Evolutionary conservation across 2,329 filamentous ascomycete species (phyloP), one percentile per base, ranked within the genome.

Genomic region (Cordyceps javanica): DNA sequence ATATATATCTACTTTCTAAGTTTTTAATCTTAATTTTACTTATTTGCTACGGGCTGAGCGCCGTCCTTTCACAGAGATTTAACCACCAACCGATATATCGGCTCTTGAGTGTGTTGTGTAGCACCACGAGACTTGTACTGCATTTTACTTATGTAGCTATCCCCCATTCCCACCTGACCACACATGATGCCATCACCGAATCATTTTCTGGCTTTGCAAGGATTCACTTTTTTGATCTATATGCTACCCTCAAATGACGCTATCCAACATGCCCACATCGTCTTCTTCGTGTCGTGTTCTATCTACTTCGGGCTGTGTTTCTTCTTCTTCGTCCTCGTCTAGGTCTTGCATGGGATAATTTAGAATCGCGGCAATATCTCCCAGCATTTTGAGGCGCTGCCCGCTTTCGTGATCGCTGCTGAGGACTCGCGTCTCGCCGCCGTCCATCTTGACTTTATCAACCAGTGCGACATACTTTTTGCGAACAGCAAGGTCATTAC

Each of bases 321-420:
- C 73, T 6, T 77, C 76, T 8, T 75, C 76, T 3, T 76, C 85
- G 2, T 88, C 85, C 34, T 92, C 87, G 61, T 96, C 90, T 45
- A 95, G 76, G 63, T 95, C 91, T 19, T 83, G 75, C 38, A 97
- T 80, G 0, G 94, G 92, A 69, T 92, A 99, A 13, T 93, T 97
- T 62, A 97, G 75, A 28, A 97, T 88, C 1, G 91, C 91, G 16
- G 93, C 94, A 61, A 99, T 88, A 19, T 91, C 89, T 1, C 94
- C 92, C 60, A 97, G 71, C 13, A 86, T 88, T 63, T 92, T 90
- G 14, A 99, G 73, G 60, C 91, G 79, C 74, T 88, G 88, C 1
- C 94, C 94, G 70, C 92, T 97, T 75, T 97, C 93, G 71, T 97
- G 93, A 67, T 95, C 88, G 66, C 89, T 92, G 71, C 93, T 97